Evolutionary conservation across 1,284 basidiomycete species (phyloP).

Genomic region (Cystobasidiaceae sp.): DNA sequence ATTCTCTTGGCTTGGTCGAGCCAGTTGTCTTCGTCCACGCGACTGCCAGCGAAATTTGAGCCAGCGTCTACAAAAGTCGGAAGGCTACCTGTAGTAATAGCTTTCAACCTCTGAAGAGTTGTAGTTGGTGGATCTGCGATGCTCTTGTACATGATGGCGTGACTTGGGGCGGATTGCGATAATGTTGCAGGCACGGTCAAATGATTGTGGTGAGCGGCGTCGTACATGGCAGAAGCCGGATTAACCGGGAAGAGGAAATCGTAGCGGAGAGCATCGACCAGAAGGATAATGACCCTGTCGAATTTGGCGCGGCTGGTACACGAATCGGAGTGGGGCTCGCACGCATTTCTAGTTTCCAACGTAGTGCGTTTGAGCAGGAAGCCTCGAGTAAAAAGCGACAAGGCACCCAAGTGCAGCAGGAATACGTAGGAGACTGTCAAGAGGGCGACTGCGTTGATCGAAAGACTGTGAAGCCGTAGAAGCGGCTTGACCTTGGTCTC

Average conservation of each 20-base stretch:
- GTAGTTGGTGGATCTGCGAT: slow-evolving; percentile 92
- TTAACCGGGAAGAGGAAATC: slow-evolving; percentile 77
- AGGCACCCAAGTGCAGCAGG: slow-evolving; percentile 50
- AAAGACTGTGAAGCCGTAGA: not conserved
- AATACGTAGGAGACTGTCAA: slow-evolving; percentile 57
- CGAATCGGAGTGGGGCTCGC: slow-evolving; percentile 50
- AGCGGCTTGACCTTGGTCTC: not conserved
- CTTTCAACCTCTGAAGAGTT: slow-evolving; percentile 92
- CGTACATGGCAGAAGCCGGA: slow-evolving; percentile 54
- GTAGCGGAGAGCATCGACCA: slow-evolving; percentile 90
- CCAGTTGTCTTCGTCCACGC: slow-evolving; percentile 78
- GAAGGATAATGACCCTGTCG: slow-evolving; percentile 70
- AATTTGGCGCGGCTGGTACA: slow-evolving; percentile 59
- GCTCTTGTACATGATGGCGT: slow-evolving; percentile 81
- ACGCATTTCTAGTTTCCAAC: slow-evolving; percentile 58
- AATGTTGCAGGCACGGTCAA: slow-evolving; percentile 72
- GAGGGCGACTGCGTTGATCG: slow-evolving; percentile 17
- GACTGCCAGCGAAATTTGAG: slow-evolving; percentile 80
- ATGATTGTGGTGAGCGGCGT: slow-evolving; percentile 71
- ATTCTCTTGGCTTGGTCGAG: slow-evolving; percentile 48
- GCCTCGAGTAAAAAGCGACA: slow-evolving; percentile 72
- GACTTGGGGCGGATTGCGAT: slow-evolving; percentile 57
- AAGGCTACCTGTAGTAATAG: slow-evolving; percentile 86
- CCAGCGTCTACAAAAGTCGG: slow-evolving; percentile 95
- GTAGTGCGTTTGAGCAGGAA: slow-evolving; percentile 80